Conservation (phyloP, 306 rosid species). For the Senna siamea region DNA sequence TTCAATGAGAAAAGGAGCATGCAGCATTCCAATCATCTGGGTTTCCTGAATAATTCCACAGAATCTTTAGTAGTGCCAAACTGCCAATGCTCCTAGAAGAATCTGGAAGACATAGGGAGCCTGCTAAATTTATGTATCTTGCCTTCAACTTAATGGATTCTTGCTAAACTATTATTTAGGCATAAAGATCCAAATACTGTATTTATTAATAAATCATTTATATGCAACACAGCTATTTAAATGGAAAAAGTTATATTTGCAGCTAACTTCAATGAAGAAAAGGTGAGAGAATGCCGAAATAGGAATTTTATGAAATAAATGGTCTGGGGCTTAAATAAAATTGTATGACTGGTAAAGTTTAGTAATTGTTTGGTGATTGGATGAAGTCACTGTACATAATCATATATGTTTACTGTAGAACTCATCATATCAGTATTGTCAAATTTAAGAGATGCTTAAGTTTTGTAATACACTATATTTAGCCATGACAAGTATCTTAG, state of each 20-base stretch:
- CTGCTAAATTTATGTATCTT: neutral
- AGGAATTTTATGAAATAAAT: too few relatives aligned
- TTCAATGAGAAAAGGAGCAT: neutral
- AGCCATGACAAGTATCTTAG: neutral
- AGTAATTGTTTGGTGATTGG: neutral
- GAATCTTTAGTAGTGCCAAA: neutral
- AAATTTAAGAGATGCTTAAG: neutral
- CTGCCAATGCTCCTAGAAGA: neutral
- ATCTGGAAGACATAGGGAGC: neutral
- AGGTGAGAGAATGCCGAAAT: neutral
- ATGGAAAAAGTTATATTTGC: neutral
- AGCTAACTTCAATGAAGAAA: neutral
- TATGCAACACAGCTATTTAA: neutral
- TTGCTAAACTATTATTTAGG: neutral
- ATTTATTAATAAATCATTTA: neutral
- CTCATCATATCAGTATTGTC: neutral
- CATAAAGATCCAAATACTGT: neutral
- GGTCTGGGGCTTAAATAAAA: too few relatives aligned
- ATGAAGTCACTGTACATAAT: conserved; percentile 15
- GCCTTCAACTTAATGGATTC: neutral
- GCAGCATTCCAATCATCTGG: conserved; percentile 10
- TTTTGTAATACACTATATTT: neutral
- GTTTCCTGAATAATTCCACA: neutral
- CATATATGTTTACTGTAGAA: neutral
- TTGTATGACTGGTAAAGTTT: neutral